phyloP scores from a whole-genome alignment of 179 eudicot genomes.

The Spinacia oleracea region DNA sequence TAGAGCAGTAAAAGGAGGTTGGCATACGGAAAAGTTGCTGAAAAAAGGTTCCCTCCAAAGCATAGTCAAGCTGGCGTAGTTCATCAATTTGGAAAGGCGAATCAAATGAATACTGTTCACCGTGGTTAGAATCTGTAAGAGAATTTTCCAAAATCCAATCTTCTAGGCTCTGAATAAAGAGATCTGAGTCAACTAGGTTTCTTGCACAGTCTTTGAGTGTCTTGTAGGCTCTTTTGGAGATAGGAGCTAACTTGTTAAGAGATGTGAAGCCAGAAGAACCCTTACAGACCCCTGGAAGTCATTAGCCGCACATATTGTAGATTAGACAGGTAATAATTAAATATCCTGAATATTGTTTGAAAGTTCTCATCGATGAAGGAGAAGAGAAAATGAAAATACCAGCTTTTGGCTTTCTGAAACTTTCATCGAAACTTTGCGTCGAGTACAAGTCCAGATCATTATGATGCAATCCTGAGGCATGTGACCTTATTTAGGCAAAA shows the following conservation, averaged over 20 bases:
- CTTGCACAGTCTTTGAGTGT: conserved; percentile 53
- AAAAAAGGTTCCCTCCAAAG: conserved; percentile 66
- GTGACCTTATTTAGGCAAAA: conserved; percentile 6
- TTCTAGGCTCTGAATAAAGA: conserved; percentile 58
- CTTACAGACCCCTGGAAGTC: conserved; percentile 47
- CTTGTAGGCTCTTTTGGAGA: conserved; percentile 54
- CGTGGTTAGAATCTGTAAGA: conserved; percentile 39
- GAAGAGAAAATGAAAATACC: conserved; percentile 34
- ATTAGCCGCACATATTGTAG: background rate
- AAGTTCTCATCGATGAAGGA: background rate
- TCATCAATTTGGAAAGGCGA: conserved; percentile 71
- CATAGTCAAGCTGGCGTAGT: conserved; percentile 65
- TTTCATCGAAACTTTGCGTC: conserved; percentile 56
- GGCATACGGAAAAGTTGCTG: conserved; percentile 90
- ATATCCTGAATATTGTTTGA: background rate
- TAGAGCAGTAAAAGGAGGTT: conserved; percentile 47
- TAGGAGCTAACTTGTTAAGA: conserved; percentile 46
- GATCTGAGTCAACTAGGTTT: conserved; percentile 54
- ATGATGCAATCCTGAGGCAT: conserved; percentile 39
- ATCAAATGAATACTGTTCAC: conserved; percentile 42
- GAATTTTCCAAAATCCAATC: conserved; percentile 63
- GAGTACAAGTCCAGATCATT: conserved; percentile 39
- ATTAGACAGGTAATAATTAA: background rate
- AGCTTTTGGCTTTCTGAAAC: conserved; percentile 61
- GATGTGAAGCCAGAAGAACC: conserved; percentile 46